Base-by-base conservation (phyloP, 23 red algal species). In the Gracilaria gracilis region DNA sequence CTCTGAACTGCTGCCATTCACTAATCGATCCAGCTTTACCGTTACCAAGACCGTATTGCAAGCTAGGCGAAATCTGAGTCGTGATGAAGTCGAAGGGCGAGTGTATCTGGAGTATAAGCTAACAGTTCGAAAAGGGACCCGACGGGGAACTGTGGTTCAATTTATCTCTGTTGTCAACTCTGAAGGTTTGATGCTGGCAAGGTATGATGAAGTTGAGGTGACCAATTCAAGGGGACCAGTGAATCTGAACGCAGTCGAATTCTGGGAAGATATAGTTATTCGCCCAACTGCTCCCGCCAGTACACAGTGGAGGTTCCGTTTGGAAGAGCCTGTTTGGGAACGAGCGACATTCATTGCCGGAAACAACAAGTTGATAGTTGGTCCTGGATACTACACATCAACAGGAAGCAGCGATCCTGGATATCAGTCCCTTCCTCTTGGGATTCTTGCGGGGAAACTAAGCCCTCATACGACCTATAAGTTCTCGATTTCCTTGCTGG, bases 241-340 rank as follows among this genome's bases (percentile, higher is more conserved):
- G 33, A 47, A 91, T 35, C 76, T 54, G n/a, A 65, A 67, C 2
- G 75, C 54, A 27, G 87, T 91, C 44, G 58, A 79, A 57, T 91
- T 91, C 74, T 91, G 87, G 87, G 87, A 91, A 28, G 87, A 91
- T 27, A 59, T 91, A n/a, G 69, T 91, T 9, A 81, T 91, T 59
- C 51, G 57, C 14, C 87, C 87, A 17, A 48, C 71, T 16, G 69
- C 76, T 9, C 61, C 73, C 1, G 7, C 75, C 28, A 34, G 40
- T 42, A 91, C 76, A 21, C 67, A 91, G 36, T 91, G 87, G 87
- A 79, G 87, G 23, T 91, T 91, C 57, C 75, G 76, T 33, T 61
- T 91, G 57, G 61, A 80, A 38, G 42, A 71, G 35, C 87, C 87
- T n/a, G 53, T 73, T 35, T 67, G 57, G 62, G 75, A 91, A 82